phyloP scores from a whole-genome alignment of 495 filamentous ascomycete genomes.

The Aspergillus heteromorphus region DNA sequence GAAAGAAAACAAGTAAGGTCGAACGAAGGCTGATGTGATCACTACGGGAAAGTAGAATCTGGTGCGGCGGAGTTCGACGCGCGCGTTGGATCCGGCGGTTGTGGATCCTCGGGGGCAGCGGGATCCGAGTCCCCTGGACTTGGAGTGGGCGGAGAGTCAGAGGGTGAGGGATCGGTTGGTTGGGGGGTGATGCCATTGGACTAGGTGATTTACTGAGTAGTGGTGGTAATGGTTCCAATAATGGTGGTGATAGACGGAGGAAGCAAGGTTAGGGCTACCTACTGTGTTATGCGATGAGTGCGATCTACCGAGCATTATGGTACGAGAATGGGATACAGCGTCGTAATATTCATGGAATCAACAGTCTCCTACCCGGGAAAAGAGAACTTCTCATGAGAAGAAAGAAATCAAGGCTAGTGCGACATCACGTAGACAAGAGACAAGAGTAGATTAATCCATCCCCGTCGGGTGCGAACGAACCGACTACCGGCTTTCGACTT shows the following conservation, averaged over 20 bases:
- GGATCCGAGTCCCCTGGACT: constrained; percentile 23
- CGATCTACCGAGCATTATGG: not conserved
- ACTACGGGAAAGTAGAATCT: not conserved
- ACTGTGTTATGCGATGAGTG: not conserved
- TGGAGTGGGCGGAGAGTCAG: constrained; percentile 24
- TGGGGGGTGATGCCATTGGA: not conserved
- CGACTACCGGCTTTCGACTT: constrained; percentile 1
- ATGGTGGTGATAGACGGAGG: no score
- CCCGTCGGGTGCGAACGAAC: not conserved
- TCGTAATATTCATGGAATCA: not conserved
- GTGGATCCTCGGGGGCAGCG: constrained; percentile 15
- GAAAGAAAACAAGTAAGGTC: no score
- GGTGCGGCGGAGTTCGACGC: not conserved
- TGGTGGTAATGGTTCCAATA: no score
- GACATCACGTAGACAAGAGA: not conserved
- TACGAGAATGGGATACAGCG: not conserved
- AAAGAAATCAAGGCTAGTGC: constrained; percentile 1
- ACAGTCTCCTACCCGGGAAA: not conserved
- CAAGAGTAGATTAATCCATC: not conserved
- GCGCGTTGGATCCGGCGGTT: constrained; percentile 26
- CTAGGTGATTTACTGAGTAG: no score
- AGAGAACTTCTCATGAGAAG: not conserved
- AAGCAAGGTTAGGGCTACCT: not conserved
- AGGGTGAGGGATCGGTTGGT: constrained; percentile 9
- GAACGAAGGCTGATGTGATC: not conserved